Evolutionary conservation across 2,329 filamentous ascomycete genomes (phyloP).

Genomic region (Chaetoscypha palmicola): DNA sequence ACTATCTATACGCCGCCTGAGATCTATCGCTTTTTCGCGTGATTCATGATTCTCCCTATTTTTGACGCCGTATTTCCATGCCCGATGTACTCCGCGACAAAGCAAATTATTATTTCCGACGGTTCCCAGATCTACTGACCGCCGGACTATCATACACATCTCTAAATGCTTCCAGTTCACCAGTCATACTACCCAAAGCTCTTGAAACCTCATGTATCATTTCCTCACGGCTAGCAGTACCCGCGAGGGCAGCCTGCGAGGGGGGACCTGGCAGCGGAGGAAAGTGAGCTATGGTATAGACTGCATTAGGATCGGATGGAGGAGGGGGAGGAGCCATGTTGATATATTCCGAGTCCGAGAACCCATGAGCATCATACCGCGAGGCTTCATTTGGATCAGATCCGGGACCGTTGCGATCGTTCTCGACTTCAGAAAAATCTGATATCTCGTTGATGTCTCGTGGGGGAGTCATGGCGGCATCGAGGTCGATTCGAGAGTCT

Average conservation of each 20-base stretch:
- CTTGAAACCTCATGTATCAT: constrained; percentile 24
- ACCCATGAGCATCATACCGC: constrained; percentile 13
- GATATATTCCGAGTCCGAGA: constrained; percentile 19
- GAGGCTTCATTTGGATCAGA: constrained; percentile 8
- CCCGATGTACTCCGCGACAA: too few species aligned
- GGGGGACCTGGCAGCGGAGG: constrained; percentile 22
- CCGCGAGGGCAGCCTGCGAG: constrained; percentile 21
- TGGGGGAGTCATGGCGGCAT: constrained; percentile 21
- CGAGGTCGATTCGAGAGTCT: constrained; percentile 20
- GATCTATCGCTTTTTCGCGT: too few species aligned
- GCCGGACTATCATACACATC: constrained; percentile 20
- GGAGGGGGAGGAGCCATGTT: constrained; percentile 18
- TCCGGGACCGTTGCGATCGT: constrained; percentile 12
- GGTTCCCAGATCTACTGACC: constrained; percentile 1
- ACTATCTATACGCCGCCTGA: too few species aligned
- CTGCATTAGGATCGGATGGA: not conserved
- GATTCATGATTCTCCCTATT: too few species aligned
- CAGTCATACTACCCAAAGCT: constrained; percentile 19
- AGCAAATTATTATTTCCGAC: too few species aligned
- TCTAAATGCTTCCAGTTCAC: constrained; percentile 24
- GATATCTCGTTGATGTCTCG: constrained; percentile 26
- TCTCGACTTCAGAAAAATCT: constrained; percentile 28
- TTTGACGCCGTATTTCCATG: too few species aligned
- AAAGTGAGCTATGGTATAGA: constrained; percentile 18
- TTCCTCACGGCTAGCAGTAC: constrained; percentile 21